Conservation (phyloP, 768 basidiomycete species). For the Lyophyllum decastes region DNA sequence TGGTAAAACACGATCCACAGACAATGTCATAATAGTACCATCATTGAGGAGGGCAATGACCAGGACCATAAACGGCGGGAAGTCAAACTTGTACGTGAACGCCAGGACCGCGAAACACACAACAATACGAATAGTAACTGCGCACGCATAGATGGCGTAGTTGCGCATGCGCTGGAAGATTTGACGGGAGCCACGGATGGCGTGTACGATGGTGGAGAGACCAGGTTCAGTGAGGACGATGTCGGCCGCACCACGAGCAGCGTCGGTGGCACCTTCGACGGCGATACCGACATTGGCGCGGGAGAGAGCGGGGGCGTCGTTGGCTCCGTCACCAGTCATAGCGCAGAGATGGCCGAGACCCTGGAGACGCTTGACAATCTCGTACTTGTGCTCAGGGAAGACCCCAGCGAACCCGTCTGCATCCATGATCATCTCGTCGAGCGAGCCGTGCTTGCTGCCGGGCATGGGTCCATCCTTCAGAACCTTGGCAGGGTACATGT, state of each 20-base stretch:
- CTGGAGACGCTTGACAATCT: conserved; percentile 98
- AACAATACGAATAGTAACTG: conserved; percentile 98
- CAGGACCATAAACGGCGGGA: conserved; percentile 99
- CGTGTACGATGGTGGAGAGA: conserved; percentile 98
- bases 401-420: conserved; percentile 99
- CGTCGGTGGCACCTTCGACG: conserved; percentile 98
- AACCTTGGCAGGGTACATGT: conserved; percentile 99
- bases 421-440: conserved; percentile 99
- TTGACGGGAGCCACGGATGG: conserved; percentile 96
- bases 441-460: conserved; percentile 76
- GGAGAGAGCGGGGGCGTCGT: conserved; percentile 96
- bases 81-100: conserved; percentile 96
- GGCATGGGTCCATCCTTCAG: conserved; percentile 94
- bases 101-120: conserved; percentile 95
- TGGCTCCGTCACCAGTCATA: conserved; percentile 99
- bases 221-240: conserved; percentile 98
- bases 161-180: conserved; percentile 99
- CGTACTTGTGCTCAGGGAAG: conserved; percentile 99
- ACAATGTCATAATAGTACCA: conserved; percentile 98
- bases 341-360: conserved; percentile 94
- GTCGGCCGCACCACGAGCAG: conserved; percentile 97
- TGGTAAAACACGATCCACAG: conserved; percentile 93
- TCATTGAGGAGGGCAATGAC: conserved; percentile 97
- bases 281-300: conserved; percentile 99
- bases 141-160: conserved; percentile 96